Base-by-base conservation (phyloP, 208 protist genomes). In the Phytomonas francai region DNA sequence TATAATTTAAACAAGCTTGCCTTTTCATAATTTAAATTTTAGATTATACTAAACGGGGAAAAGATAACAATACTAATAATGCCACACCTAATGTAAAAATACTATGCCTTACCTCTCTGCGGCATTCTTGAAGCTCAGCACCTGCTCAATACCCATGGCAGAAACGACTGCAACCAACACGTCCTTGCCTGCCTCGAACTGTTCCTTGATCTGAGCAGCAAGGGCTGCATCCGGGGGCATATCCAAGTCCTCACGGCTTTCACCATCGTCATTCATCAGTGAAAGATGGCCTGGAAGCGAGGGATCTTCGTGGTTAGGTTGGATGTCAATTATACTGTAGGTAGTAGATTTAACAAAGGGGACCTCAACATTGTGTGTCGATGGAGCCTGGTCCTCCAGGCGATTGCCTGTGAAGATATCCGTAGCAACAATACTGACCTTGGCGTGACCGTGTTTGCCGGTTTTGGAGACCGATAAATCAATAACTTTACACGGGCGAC, bases 361-460 rank as follows among this genome's bases (percentile, higher is more conserved):
- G 30, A 96, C 96, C 61, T 98, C 85, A 59, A 99, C 93, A 78
- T 98, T 99, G 84, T 99, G 97, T 28, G 97, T 98, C 59, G 97
- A 98, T 45, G 97, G 97, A 42, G 87, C 96, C 73, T 99, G 88
- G 66, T 98, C 97, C 86, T 99, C 98, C 68, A 98, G 94, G 83
- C 98, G 98, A 83, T 98, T 98, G 65, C 94, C 92, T 63, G 93
- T 99, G 88, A 99, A 99, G 72, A 99, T 98, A 76, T 99, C 98
- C 62, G 98, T 95, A 66, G 87, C 98, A 67, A 91, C 90, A 76
- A 99, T 96, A 75, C 98, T 91, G 56, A 98, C 97, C 90, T 99
- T 99, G 36, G 98, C 98, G 81, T 98, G 95, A 72, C 98, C 98
- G 84, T 99, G 98, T 88, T 99, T 99, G 70, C 98, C 98, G 62